Evolutionary conservation across 2,329 filamentous ascomycete genomes (phyloP).

Genomic region (Ploettnerulaceae sp.): DNA sequence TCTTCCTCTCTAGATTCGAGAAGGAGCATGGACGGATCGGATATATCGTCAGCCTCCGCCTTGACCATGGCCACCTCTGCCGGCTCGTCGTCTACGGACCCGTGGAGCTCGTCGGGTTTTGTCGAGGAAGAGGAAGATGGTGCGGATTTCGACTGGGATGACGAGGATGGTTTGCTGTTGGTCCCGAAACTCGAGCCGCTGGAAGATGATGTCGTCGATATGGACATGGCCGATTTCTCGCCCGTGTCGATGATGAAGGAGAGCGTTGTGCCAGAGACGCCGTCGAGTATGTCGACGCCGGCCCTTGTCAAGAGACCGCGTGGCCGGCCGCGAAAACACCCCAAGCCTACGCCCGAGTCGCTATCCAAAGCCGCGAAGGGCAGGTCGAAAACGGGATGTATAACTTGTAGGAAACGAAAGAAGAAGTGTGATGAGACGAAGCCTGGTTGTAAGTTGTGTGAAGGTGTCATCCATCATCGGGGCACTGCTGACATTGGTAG

Average conservation of each 20-base stretch:
- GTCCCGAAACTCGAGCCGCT: conserved; percentile 52
- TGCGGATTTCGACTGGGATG: conserved; percentile 31
- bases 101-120: conserved; percentile 29
- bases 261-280: conserved; percentile 16
- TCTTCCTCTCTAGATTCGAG: conserved; percentile 19
- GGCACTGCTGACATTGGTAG: conserved; percentile 38
- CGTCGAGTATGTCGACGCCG: conserved; percentile 15
- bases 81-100: conserved; percentile 27
- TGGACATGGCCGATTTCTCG: conserved; percentile 47
- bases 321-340: conserved; percentile 76
- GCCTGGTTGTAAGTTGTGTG: conserved; percentile 57
- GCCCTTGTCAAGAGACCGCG: conserved; percentile 56
- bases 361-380: conserved; percentile 73
- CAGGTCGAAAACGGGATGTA: conserved; percentile 63
- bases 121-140: conserved; percentile 30
- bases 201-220: conserved; percentile 38
- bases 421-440: conserved; percentile 70
- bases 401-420: conserved; percentile 63
- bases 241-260: conserved; percentile 42
- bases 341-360: conserved; percentile 50
- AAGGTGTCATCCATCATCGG: neutral
- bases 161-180: conserved; percentile 36
- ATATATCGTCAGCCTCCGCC: conserved; percentile 25
- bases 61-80: conserved; percentile 30
- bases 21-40: conserved; percentile 30